Percentiles rank a stretch among this genome's conserved stretches.
phyloP scores from a whole-genome alignment of 345 rosid species.

The Pugionium dolabratum region DNA sequence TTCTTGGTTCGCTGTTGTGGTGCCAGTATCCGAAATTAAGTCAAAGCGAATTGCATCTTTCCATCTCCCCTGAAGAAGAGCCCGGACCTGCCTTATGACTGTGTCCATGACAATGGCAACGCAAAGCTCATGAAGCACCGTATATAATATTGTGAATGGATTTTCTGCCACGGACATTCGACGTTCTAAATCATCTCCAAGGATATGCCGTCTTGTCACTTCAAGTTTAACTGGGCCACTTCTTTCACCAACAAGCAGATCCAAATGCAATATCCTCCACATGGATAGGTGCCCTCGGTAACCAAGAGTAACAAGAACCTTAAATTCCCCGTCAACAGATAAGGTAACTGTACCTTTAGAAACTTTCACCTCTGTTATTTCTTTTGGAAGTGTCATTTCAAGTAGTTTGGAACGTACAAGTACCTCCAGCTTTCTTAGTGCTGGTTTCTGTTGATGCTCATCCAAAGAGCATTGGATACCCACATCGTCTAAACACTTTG shows the following conservation, averaged over 20 bases:
- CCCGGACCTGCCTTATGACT: conserved; percentile 88
- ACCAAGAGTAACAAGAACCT: conserved; percentile 96
- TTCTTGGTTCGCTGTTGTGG: conserved; percentile 65
- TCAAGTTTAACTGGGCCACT: conserved; percentile 77
- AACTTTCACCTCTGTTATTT: conserved; percentile 81
- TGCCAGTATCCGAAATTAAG: conserved; percentile 67
- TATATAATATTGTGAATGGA: conserved; percentile 72
- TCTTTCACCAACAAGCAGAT: conserved; percentile 95
- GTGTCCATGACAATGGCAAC: conserved; percentile 94
- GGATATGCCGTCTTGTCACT: conserved; percentile 66
- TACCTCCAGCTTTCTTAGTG: conserved; percentile 78
- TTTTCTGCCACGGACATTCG: conserved; percentile 88
- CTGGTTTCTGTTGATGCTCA: conserved; percentile 82
- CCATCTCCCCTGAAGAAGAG: conserved; percentile 91
- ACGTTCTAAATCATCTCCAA: conserved; percentile 97
- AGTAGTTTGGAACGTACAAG: conserved; percentile 91
- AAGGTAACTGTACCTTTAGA: conserved; percentile 80
- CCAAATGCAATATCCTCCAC: conserved; percentile 99
- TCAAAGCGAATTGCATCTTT: conserved; percentile 91
- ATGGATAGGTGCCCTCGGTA: conserved; percentile 86
- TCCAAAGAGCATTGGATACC: conserved; percentile 73
- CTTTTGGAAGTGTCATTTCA: conserved; percentile 81
- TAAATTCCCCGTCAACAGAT: conserved; percentile 82
- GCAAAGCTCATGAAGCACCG: conserved; percentile 90
- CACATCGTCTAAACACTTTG: conserved; percentile 89